A percentile compares a stretch with the other conserved stretches of the same genome.
Conservation (phyloP, 148 eudicot species). For the Vaccinium darrowii region DNA sequence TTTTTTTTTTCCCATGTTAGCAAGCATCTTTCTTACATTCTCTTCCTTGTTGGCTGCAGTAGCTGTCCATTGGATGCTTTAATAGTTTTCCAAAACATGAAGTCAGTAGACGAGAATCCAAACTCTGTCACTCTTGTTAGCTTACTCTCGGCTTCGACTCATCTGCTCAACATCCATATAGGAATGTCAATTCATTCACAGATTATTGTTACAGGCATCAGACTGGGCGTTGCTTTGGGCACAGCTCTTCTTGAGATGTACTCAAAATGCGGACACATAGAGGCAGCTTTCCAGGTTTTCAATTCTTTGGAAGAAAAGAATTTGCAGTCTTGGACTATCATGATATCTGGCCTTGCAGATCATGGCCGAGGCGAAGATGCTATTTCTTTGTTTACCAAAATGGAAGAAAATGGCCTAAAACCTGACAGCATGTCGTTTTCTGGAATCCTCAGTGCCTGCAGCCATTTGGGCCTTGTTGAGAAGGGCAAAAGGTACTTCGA, state of each 20-base stretch:
- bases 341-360: slow-evolving; percentile 41
- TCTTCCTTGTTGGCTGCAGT: slow-evolving; percentile 23
- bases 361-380: slow-evolving; percentile 40
- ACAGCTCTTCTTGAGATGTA: slow-evolving; percentile 46
- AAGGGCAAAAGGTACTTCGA: slow-evolving; percentile 33
- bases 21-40: not conserved
- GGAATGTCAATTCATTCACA: slow-evolving; percentile 39
- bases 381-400: slow-evolving; percentile 30
- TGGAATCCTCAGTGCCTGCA: slow-evolving; percentile 37
- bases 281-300: slow-evolving; percentile 32
- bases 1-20: not conserved
- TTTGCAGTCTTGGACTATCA: slow-evolving; percentile 40
- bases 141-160: slow-evolving; percentile 43
- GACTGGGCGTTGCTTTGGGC: slow-evolving; percentile 27
- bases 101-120: slow-evolving; percentile 32
- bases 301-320: slow-evolving; percentile 33
- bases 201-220: slow-evolving; percentile 21
- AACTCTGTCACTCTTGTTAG: slow-evolving; percentile 51
- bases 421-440: slow-evolving; percentile 41
- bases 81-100: slow-evolving; percentile 34
- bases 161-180: slow-evolving; percentile 28
- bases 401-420: slow-evolving; percentile 31
- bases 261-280: slow-evolving; percentile 37
- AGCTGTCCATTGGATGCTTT: slow-evolving; percentile 31
- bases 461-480: slow-evolving; percentile 38